These are phyloP conservation scores for Pyronema omphalodes DNA, from an alignment of 495 filamentous ascomycete species.

Conservation along the genomic window DNA sequence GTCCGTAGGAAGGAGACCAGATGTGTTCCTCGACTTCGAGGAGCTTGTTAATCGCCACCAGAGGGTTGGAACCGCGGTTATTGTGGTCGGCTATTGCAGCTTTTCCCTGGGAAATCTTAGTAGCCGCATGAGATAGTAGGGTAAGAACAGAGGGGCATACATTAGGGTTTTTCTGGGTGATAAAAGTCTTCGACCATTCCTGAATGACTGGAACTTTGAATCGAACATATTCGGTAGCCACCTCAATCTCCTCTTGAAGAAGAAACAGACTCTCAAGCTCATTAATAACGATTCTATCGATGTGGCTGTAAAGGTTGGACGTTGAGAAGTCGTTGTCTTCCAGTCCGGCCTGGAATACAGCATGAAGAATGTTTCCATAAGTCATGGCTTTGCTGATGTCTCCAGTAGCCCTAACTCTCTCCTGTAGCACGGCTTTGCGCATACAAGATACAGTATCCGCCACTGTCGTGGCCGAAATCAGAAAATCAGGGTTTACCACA, in stretches of 20 bases:
- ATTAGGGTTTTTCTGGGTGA: slow-evolving; percentile 44
- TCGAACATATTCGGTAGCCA: slow-evolving; percentile 56
- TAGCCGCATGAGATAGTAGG: not conserved
- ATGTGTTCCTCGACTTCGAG: slow-evolving; percentile 94
- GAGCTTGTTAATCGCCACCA: slow-evolving; percentile 75
- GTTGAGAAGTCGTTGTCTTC: slow-evolving; percentile 66
- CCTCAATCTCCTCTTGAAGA: slow-evolving; percentile 51
- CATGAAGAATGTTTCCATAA: slow-evolving; percentile 83
- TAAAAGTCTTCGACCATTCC: slow-evolving; percentile 66
- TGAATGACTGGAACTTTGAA: slow-evolving; percentile 62
- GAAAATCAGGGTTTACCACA: slow-evolving; percentile 86
- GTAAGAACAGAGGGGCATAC: slow-evolving; percentile 28
- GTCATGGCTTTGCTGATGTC: slow-evolving; percentile 58
- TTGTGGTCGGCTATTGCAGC: slow-evolving; percentile 56
- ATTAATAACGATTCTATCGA: slow-evolving; percentile 43
- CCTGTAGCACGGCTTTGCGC: slow-evolving; percentile 77
- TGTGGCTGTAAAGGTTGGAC: slow-evolving; percentile 40
- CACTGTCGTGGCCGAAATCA: slow-evolving; percentile 82
- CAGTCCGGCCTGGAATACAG: slow-evolving; percentile 81
- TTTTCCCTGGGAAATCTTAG: slow-evolving; percentile 31
- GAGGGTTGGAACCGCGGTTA: slow-evolving; percentile 41
- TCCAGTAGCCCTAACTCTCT: slow-evolving; percentile 73
- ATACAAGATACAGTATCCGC: slow-evolving; percentile 83
- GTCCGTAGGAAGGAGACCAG: slow-evolving; percentile 91
- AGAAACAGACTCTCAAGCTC: slow-evolving; percentile 75